Percentiles rank a stretch among this genome's conserved stretches.
Conservation (phyloP, 441 rosid species). For the Mallotus repandus region DNA sequence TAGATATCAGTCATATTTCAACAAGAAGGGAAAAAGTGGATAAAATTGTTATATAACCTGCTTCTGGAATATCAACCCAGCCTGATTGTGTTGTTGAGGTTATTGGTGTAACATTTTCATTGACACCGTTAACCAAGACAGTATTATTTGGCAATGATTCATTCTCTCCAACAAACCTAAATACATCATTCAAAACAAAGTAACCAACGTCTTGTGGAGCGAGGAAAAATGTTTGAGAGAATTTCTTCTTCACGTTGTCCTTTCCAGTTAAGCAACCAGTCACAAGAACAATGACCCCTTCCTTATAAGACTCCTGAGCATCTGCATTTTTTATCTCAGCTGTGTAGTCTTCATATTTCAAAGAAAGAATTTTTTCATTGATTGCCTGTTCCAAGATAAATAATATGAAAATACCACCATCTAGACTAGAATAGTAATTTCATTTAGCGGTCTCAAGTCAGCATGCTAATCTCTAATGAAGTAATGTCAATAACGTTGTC, state of each 20-base stretch:
- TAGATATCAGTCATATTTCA: neutral
- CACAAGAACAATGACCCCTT: slow-evolving; percentile 86
- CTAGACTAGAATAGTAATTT: neutral
- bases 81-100: slow-evolving; percentile 47
- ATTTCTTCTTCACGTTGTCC: slow-evolving; percentile 73
- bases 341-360: slow-evolving; percentile 67
- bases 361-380: slow-evolving; percentile 71
- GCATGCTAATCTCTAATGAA: neutral
- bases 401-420: slow-evolving; percentile 10
- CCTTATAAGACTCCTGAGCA: slow-evolving; percentile 74
- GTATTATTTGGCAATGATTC: slow-evolving; percentile 35
- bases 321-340: slow-evolving; percentile 88
- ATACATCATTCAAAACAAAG: slow-evolving; percentile 85
- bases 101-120: slow-evolving; percentile 42
- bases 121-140: slow-evolving; percentile 33
- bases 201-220: slow-evolving; percentile 95
- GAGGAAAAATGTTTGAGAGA: slow-evolving; percentile 81
- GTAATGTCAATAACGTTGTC: neutral
- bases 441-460: slow-evolving; percentile 3
- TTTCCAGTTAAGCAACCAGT: slow-evolving; percentile 79
- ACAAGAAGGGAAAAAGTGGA: neutral
- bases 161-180: slow-evolving; percentile 67
- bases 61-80: slow-evolving; percentile 31
- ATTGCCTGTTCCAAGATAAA: slow-evolving; percentile 62
- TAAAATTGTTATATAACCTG: slow-evolving; percentile 36